These are phyloP conservation scores for Mortierella sp. DNA, from an alignment of 371 early-diverging fungal genomes.

Conservation along the genomic window DNA sequence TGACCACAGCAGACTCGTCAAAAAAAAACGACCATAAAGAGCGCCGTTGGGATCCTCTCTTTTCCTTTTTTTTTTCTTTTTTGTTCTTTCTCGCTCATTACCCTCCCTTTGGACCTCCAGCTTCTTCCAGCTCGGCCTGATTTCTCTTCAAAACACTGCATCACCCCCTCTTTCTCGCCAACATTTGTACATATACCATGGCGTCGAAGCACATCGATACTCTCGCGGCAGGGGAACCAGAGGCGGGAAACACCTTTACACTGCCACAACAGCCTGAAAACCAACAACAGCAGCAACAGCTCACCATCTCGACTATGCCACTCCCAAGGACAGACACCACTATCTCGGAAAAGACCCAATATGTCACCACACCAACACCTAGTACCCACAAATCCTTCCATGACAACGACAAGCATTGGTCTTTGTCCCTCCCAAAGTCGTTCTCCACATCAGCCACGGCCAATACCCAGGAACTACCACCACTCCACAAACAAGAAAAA, in stretches of 20 bases:
- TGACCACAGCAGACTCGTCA: neutral
- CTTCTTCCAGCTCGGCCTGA: neutral
- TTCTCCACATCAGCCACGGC: neutral
- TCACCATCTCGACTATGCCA: neutral
- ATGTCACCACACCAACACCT: neutral
- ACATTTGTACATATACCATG: neutral
- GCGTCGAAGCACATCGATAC: neutral
- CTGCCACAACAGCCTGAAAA: neutral
- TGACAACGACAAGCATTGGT: neutral
- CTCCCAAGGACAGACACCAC: neutral
- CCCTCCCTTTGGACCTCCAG: neutral
- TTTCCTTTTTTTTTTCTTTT: neutral
- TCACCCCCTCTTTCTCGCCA: too few relatives aligned
- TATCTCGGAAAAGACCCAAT: neutral
- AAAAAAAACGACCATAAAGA: neutral
- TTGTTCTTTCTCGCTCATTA: neutral
- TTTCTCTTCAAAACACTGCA: neutral
- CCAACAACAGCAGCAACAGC: neutral
- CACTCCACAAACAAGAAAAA: neutral
- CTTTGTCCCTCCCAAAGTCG: neutral
- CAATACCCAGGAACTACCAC: neutral
- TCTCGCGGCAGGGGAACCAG: constrained; percentile 3
- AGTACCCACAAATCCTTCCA: neutral
- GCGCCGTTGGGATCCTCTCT: neutral
- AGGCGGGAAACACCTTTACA: neutral